These are phyloP conservation scores for Alisma plantagoaquatica DNA, from an alignment of 106 monocot genomes.

Conservation along the genomic window DNA sequence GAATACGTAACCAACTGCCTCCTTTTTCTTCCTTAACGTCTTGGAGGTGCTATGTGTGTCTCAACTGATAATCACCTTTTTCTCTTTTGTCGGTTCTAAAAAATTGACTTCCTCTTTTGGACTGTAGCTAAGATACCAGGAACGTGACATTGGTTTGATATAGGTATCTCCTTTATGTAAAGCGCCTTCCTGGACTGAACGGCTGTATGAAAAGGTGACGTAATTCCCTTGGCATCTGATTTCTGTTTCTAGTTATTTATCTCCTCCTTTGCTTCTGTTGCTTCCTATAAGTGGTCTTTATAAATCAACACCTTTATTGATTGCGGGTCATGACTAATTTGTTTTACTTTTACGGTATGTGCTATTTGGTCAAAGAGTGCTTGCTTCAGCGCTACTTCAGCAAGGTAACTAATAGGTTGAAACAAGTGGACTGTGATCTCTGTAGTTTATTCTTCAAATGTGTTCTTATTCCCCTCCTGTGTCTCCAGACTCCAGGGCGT, in stretches of 20 bases:
- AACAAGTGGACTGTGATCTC: no score
- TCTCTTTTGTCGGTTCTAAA: neutral
- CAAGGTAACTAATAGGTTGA: conserved; percentile 30
- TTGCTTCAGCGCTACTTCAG: conserved; percentile 75
- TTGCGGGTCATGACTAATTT: conserved; percentile 65
- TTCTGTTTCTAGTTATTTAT: neutral
- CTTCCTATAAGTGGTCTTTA: neutral
- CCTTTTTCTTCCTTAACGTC: conserved; percentile 44
- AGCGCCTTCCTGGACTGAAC: conserved; percentile 80
- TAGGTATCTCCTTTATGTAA: conserved; percentile 71
- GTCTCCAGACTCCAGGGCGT: conserved; percentile 35
- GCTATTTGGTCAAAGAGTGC: conserved; percentile 51
- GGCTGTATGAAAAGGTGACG: conserved; percentile 65
- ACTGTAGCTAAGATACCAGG: neutral
- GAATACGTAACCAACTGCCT: conserved; percentile 66
- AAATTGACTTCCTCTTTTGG: neutral
- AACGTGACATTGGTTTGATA: conserved; percentile 56
- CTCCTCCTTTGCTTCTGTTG: neutral
- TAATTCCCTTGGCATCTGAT: neutral
- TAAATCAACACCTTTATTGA: neutral
- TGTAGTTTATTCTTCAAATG: no score
- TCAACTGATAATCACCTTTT: no score
- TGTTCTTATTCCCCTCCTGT: neutral
- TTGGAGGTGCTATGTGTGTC: neutral
- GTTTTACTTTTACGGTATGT: conserved; percentile 80